Conservation (phyloP, 108 stramenopile species). For the Skeletonema marinoi region DNA sequence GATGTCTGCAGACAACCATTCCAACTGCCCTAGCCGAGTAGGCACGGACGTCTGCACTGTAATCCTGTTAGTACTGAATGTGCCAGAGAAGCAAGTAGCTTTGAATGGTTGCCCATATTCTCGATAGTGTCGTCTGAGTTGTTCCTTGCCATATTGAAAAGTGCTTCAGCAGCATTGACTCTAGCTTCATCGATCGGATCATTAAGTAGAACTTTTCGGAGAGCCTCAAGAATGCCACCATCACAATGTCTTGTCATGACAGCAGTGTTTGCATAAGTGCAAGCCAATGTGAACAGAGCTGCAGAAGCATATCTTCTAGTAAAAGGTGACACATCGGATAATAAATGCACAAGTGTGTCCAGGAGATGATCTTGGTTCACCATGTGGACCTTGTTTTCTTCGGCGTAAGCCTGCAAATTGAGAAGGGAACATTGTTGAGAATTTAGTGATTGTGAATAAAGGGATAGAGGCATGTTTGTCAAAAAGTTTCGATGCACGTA, state of each 20-base stretch:
- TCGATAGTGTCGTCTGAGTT: constrained; percentile 42
- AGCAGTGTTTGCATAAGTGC: constrained; percentile 51
- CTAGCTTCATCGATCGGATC: constrained; percentile 50
- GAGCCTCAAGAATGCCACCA: constrained; percentile 48
- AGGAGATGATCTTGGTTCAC: constrained; percentile 52
- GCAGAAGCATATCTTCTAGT: constrained; percentile 57
- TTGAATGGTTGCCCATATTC: constrained; percentile 45
- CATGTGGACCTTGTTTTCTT: constrained; percentile 61
- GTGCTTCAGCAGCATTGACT: constrained; percentile 51
- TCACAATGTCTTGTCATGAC: constrained; percentile 52
- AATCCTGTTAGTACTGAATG: constrained; percentile 47
- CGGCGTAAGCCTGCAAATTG: constrained; percentile 47
- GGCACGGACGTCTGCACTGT: constrained; percentile 46
- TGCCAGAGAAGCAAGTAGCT: constrained; percentile 41
- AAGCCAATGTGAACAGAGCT: constrained; percentile 59
- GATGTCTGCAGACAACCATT: constrained; percentile 49
- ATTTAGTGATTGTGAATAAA: background rate
- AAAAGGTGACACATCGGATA: constrained; percentile 50
- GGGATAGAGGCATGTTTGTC: background rate
- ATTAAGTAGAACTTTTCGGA: constrained; percentile 42
- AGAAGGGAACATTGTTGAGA: background rate
- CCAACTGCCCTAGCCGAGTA: constrained; percentile 47
- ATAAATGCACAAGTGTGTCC: constrained; percentile 42
- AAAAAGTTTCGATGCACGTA: background rate
- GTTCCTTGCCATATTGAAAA: constrained; percentile 50